A percentile compares a stretch with the other conserved stretches of the same genome.
phyloP scores from a whole-genome alignment of 805 yeast genomes.

The Kregervanrija pseudodelftensis region DNA sequence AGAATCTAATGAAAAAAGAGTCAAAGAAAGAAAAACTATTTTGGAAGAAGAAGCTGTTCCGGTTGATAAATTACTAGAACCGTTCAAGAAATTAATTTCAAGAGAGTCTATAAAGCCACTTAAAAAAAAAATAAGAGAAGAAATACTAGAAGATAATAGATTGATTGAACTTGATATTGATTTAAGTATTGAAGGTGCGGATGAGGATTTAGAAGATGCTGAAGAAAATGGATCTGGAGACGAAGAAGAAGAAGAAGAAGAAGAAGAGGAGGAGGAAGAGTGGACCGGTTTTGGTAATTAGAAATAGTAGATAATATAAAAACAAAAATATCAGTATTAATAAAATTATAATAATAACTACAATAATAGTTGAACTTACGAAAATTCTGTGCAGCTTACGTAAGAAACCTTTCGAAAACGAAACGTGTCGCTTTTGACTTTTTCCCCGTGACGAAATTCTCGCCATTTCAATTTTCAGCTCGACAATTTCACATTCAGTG shows the following conservation, averaged over 20 bases:
- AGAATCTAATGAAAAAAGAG: conserved; percentile 6
- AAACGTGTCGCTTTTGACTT: too few relatives aligned
- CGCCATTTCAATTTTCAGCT: too few relatives aligned
- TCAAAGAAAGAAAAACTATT: conserved; percentile 14
- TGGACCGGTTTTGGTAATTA: conserved; percentile 26
- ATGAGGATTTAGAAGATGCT: conserved; percentile 13
- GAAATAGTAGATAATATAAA: not conserved
- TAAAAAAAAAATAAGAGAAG: conserved; percentile 56
- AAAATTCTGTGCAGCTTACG: too few relatives aligned
- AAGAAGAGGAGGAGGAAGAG: conserved; percentile 25
- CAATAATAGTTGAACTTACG: too few relatives aligned
- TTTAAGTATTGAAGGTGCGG: conserved; percentile 17
- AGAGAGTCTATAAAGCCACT: conserved; percentile 53
- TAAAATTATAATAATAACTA: too few relatives aligned
- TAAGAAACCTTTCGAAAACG: too few relatives aligned
- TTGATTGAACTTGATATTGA: conserved; percentile 57
- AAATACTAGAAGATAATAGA: conserved; percentile 59
- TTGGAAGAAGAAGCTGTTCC: conserved; percentile 36
- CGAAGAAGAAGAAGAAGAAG: conserved; percentile 16
- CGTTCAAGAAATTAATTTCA: conserved; percentile 47
- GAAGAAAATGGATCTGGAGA: conserved; percentile 23
- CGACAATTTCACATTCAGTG: too few relatives aligned
- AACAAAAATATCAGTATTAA: too few relatives aligned
- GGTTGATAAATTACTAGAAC: conserved; percentile 44
- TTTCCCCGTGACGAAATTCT: too few relatives aligned